Conservation (phyloP, 805 yeast species). For the Brettanomyces custersianus region DNA sequence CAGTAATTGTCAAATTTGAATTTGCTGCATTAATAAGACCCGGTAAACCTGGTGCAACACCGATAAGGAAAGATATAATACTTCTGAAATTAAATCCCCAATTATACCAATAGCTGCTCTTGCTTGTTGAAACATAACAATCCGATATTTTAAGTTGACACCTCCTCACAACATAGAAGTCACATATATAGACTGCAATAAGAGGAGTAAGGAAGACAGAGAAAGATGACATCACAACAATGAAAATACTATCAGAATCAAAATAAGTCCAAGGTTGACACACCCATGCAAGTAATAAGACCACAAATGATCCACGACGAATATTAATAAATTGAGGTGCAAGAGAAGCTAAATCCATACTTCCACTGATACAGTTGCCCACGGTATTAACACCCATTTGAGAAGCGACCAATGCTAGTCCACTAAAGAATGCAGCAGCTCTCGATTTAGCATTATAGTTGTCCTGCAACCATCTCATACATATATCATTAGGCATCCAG, state of each 20-base stretch:
- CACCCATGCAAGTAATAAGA: conserved; percentile 26
- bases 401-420: conserved; percentile 27
- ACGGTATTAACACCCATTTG: conserved; percentile 32
- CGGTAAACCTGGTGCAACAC: conserved; percentile 41
- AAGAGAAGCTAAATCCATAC: conserved; percentile 42
- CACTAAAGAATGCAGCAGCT: conserved; percentile 41
- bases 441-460: conserved; percentile 31
- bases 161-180: conserved; percentile 31
- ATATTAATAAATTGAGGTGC: conserved; percentile 35
- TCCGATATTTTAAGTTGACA: conserved; percentile 31
- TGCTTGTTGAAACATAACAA: conserved; percentile 25
- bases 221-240: conserved; percentile 22
- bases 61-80: conserved; percentile 29
- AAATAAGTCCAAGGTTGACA: conserved; percentile 34
- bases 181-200: conserved; percentile 29
- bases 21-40: conserved; percentile 31
- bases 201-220: conserved; percentile 32
- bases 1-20: conserved; percentile 19
- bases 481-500: conserved; percentile 40
- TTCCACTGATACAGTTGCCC: conserved; percentile 37
- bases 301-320: conserved; percentile 36
- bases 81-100: conserved; percentile 75
- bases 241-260: conserved; percentile 27
- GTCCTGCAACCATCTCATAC: conserved; percentile 30
- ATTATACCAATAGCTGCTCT: conserved; percentile 28